phyloP scores from a whole-genome alignment of 768 basidiomycete genomes.

The Auriculariales sp. region DNA sequence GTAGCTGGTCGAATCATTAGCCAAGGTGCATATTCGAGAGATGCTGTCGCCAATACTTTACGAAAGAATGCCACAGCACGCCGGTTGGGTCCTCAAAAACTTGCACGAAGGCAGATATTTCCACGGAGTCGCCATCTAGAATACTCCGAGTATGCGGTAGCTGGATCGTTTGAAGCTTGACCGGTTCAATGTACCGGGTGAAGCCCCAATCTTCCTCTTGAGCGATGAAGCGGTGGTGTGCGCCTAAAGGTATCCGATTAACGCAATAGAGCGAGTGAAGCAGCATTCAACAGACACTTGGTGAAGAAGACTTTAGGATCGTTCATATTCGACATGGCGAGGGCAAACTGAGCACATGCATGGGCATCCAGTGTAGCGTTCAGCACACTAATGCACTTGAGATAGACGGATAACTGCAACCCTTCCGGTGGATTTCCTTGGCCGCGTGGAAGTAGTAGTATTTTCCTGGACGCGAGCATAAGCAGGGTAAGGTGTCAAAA shows the following conservation, averaged over 20 bases:
- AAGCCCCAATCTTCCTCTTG: slow-evolving; percentile 99
- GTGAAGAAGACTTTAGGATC: slow-evolving; percentile 95
- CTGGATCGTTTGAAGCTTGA: slow-evolving; percentile 76
- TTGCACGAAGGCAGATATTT: slow-evolving; percentile 90
- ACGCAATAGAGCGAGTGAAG: neutral
- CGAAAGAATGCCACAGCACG: slow-evolving; percentile 98
- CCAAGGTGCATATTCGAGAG: neutral
- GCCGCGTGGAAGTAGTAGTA: slow-evolving; percentile 93
- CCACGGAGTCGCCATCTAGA: slow-evolving; percentile 90
- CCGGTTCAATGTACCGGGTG: slow-evolving; percentile 93
- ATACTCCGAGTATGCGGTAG: slow-evolving; percentile 76
- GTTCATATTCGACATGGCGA: slow-evolving; percentile 88
- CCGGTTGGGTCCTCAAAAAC: slow-evolving; percentile 97
- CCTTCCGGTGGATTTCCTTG: slow-evolving; percentile 98
- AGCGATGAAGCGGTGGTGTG: slow-evolving; percentile 95
- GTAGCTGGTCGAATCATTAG: slow-evolving; percentile 43
- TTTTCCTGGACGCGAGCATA: slow-evolving; percentile 62
- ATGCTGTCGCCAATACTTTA: slow-evolving; percentile 55
- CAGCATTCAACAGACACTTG: slow-evolving; percentile 65
- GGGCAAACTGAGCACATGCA: slow-evolving; percentile 97
- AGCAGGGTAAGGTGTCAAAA: neutral
- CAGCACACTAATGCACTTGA: slow-evolving; percentile 98
- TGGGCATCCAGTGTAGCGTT: slow-evolving; percentile 97
- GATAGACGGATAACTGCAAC: slow-evolving; percentile 96
- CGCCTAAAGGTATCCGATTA: slow-evolving; percentile 39